phyloP scores from a whole-genome alignment of 106 monocot genomes.

The Narthecium ossifragum region DNA sequence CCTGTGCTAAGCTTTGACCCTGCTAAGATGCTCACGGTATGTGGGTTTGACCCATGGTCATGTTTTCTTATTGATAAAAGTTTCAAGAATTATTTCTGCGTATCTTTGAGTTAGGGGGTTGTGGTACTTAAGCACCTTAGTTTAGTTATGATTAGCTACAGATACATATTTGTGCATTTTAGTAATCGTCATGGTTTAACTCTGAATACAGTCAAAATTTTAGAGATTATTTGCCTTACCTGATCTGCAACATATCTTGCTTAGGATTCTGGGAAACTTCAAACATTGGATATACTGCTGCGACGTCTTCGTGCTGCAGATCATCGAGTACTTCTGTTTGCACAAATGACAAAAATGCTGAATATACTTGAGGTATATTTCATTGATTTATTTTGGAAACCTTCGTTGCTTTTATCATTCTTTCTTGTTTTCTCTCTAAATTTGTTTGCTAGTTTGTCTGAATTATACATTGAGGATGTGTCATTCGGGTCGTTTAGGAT shows the following conservation, averaged over 20 bases:
- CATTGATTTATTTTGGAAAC: constrained; percentile 2
- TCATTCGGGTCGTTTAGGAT: too few relatives aligned
- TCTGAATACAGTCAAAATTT: too few relatives aligned
- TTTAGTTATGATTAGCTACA: too few relatives aligned
- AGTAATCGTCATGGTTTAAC: too few relatives aligned
- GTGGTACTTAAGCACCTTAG: too few relatives aligned
- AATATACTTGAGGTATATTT: constrained; percentile 92
- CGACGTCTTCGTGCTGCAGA: constrained; percentile 84
- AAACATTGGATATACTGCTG: constrained; percentile 78
- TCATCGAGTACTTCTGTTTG: constrained; percentile 97
- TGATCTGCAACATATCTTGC: constrained; percentile 15
- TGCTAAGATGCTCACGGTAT: constrained; percentile 98
- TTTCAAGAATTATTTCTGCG: not conserved
- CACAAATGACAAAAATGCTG: constrained; percentile 99
- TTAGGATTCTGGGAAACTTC: constrained; percentile 97
- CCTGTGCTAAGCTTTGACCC: constrained; percentile 87
- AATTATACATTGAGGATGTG: too few relatives aligned
- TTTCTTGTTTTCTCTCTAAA: too few relatives aligned
- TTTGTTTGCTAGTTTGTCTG: too few relatives aligned
- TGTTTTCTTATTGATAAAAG: not conserved
- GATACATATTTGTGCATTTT: too few relatives aligned
- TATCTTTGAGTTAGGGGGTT: too few relatives aligned
- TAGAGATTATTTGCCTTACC: constrained; percentile 1
- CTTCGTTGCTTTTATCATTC: too few relatives aligned
- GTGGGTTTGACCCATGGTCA: constrained; percentile 32